Conservation (phyloP, 257 asterid species). For the Euphrasia confusa region DNA sequence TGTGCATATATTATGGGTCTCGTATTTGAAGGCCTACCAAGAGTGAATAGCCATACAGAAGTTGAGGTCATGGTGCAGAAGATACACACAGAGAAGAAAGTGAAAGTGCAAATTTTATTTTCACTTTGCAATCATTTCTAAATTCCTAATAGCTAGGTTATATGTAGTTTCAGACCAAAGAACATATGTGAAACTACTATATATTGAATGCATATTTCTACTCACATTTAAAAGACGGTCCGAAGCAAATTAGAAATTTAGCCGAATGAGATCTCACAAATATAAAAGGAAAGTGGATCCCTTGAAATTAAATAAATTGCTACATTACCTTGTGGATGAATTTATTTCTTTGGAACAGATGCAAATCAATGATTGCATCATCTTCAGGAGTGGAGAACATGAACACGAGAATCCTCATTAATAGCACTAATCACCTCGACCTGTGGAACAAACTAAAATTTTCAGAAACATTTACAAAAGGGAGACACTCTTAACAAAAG, state of each 20-base stretch:
- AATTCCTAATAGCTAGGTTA: too few species aligned
- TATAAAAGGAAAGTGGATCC: conserved; percentile 6
- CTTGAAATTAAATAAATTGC: not conserved
- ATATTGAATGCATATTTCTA: not conserved
- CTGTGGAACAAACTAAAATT: conserved; percentile 33
- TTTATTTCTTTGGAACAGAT: conserved; percentile 55
- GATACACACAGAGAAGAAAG: not conserved
- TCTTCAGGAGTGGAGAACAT: conserved; percentile 41
- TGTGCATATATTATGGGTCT: not conserved
- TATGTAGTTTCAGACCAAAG: too few species aligned
- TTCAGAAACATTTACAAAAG: conserved; percentile 1
- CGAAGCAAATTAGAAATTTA: conserved; percentile 1
- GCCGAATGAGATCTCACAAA: conserved; percentile 1
- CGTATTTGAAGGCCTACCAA: not conserved
- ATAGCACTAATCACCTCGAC: conserved; percentile 70
- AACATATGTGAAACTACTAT: not conserved
- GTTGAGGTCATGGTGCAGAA: not conserved
- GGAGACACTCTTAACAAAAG: too few species aligned
- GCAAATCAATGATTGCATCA: conserved; percentile 53
- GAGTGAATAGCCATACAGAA: not conserved
- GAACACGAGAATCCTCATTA: conserved; percentile 53
- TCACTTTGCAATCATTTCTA: too few species aligned
- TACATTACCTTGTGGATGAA: conserved; percentile 49
- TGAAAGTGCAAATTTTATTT: too few species aligned
- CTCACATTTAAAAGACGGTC: not conserved